Evolutionary conservation across 2,329 filamentous ascomycete species (phyloP), one percentile per base, ranked within the genome.

Genomic region (Penicillium sp.): DNA sequence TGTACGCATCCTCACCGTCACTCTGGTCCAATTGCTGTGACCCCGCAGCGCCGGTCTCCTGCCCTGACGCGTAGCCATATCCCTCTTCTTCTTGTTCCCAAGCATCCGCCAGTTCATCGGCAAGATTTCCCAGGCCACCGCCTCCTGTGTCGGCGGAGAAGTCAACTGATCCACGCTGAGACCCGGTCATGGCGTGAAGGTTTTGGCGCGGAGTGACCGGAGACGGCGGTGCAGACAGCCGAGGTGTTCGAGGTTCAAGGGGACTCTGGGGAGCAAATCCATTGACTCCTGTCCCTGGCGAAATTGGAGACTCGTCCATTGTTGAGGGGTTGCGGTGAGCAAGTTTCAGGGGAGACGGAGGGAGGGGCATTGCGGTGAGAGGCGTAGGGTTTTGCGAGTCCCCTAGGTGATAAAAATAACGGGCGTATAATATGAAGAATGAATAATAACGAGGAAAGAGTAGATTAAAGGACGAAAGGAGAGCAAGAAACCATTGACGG

Each of bases 71-170:
- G 51, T 74, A 73, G 41, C 69, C 74, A 45, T 79, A 78, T 20
- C 74, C 75, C 13, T 71, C 74, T 40, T 80, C 79, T 23, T 81
- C 80, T 30, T 77, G 69, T 18, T 80, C 80, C 75, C 79, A 83
- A n/a, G 80, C 79, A 59, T 84, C 80, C 21, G 80, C 84, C 20
- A 87, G 70, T 64, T 87, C 84, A 63, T 87, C 84, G 23, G 84
- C 84, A 44, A 87, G 68, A 57, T 81, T 86, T 20, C 84, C 84
- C 46, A 85, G 67, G 8, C 82, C 83, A 36, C 75, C 74, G 2
- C 68, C 70, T 4, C 57, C 49, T n/a, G 60, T 59, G 24, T 68
- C 68, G 36, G 60, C 51, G 18, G 68, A 67, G 56, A 72, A 75
- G 51, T 75, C 73, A 52, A 67, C 72, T 10, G 72, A 72, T 55